Base-by-base conservation (phyloP, 2,329 filamentous ascomycete genomes). In the Claviceps sp. region DNA sequence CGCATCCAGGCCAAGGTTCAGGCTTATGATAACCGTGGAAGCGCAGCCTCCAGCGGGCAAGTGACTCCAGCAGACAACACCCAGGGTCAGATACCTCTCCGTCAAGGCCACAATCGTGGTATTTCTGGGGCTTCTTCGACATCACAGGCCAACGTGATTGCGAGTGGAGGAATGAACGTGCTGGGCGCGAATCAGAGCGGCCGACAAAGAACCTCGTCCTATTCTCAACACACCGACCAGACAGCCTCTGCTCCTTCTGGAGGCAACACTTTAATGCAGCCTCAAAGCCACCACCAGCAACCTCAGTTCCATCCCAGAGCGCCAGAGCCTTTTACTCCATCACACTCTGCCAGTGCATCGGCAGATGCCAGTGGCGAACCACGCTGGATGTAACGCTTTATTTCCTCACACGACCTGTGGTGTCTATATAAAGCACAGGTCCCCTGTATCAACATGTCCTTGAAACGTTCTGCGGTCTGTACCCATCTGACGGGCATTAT, bases 1-100 rank as follows among this genome's bases (percentile, higher is more conserved):
- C 89, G 93, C 56, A 94, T 97, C 61, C 84, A 87, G 64, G 85
- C 85, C 65, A 97, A 97, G 76, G 86, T 98, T 53, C 73, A 81
- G 57, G 72, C 77, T 26, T 76, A 76, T 56, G 81, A 84, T 57
- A 72, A 67, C 54, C 71, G 70, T 49, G 69, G 66, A 53, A 68
- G 64, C 51, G 66, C 68, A 52, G 59, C 64, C n/a, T 66, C 63
- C 37, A 77, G 71, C 50, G 74, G 74, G 24, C 75, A 79, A 59
- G 67, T 67, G 11, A 77, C 76, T 16, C 74, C 77, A 1, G 66
- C 74, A 14, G 78, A 82, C 54, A 63, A 72, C 43, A 74, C 74
- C 1, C 71, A 76, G 54, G 75, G 76, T 14, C 78, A 82, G 63
- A 72, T 80, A 41, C 65, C 74, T 4, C 60, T 78, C 30, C 76